Evolutionary conservation across 345 rosid genomes (phyloP), one percentile per base, ranked within the genome.

Genomic region (Gossypium stocksii): DNA sequence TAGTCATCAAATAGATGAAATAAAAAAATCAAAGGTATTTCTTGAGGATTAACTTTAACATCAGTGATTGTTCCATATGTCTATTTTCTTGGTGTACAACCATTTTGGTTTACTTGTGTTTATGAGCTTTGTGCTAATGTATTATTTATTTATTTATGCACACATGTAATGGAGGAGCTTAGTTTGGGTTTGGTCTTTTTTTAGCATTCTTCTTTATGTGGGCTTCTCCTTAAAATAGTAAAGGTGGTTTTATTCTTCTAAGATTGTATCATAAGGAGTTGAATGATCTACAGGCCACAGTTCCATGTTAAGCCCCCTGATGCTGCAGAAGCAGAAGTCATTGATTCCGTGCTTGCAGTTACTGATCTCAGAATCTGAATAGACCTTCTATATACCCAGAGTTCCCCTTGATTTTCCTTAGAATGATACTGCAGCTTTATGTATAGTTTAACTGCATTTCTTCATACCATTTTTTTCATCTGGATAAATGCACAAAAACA

Each of bases 11-110:
- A 79, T 71, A 49, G 91, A 82, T 77, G 87, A 71, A 22, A 65
- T 62, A 54, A 67, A 71, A 34, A 53, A 78, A 71, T 73, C 86
- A 27, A 86, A 87, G 94, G 98, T 88, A 77, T 20, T 67, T 61
- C 14, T 63, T 20, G 29, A 14, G 29, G 71, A 10, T 44, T 25
- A 74, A 25, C 22, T 58, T 22, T 46, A 23, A 20, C 51, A 54
- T 70, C 49, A 70, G 6, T 52, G 25, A 29, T 34, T 49, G 62
- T 34, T 70, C 13, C 27, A 2, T 54, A 49, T 48, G 19, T 46
- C 38, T 62, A 11, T 62, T 48, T 62, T 49, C 19, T 75, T n/a
- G 45, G 23, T 34, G 45, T n/a, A 19, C 45, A 38, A 19, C 44
- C 46, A 34, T 53, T 70, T 70, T 70, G 38, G 73, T 66, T 46